Base-by-base conservation (phyloP, 1,284 basidiomycete genomes). In the Kalmanozyma brasiliensis region DNA sequence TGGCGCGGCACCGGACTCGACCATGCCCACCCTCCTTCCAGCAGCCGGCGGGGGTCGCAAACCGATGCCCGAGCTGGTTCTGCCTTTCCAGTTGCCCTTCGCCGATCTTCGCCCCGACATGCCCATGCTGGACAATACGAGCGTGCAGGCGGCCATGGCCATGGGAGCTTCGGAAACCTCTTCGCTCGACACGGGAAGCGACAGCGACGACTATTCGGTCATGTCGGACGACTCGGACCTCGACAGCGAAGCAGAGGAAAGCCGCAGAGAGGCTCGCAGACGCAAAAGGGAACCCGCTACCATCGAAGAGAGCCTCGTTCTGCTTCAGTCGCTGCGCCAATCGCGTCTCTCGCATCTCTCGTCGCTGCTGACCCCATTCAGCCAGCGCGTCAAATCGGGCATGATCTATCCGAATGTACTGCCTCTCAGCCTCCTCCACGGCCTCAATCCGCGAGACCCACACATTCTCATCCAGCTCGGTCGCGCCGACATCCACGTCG, bases 301-400 rank as follows among this genome's bases (percentile, higher is more conserved):
- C 43, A 67, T 72, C 52, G 60, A 67, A 17, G 64, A 72, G 37
- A 77, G 74, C 22, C 37, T 75, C 24, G 67, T 77, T 11, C 53
- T 79, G 19, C 63, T 73, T 8, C 80, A 81, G 51, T 76, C 78
- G 9, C 56, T 81, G 23, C 74, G 80, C 10, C 80, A 81, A 42
- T 78, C 77, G 6, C 71, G 80, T 11, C 75, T 81, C 46, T 71
- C 76, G 43, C 76, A 81, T 46, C 75, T 81, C 41, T 74, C 79
- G 2, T 68, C 73, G 29, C 57, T 81, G 3, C 65, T 81, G 5
- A 73, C 78, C 11, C 76, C 73, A 0, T 79, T 74, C 65, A 75
- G 75, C 46, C 73, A 77, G 42, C 58, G 71, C 11, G 67, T 68
- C 23, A 51, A 64, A 30, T 58, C 73, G 0, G 76, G 75, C 38